phyloP scores from a whole-genome alignment of 2,329 filamentous ascomycete genomes.

The Epichloe scottii region DNA sequence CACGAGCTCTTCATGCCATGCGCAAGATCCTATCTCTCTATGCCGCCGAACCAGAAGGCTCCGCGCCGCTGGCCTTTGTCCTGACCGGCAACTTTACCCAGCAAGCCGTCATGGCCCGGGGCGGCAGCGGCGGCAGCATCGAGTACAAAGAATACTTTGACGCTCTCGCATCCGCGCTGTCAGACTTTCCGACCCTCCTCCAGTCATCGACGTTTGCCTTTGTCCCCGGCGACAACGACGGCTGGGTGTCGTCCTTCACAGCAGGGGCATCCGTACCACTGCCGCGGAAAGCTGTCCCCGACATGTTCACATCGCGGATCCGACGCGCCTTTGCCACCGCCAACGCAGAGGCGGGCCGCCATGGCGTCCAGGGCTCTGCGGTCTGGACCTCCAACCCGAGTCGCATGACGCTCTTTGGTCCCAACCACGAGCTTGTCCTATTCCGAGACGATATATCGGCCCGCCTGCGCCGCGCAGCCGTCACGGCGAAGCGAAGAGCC shows the following conservation, averaged over 20 bases:
- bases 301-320: slow-evolving; percentile 80
- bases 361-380: slow-evolving; percentile 37
- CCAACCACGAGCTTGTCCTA: slow-evolving; percentile 74
- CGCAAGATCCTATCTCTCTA: slow-evolving; percentile 68
- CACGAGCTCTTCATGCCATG: slow-evolving; percentile 68
- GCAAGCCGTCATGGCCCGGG: slow-evolving; percentile 52
- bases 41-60: slow-evolving; percentile 47
- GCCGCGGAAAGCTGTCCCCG: slow-evolving; percentile 62
- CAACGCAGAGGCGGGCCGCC: slow-evolving; percentile 53
- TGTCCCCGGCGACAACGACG: slow-evolving; percentile 91
- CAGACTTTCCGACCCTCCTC: slow-evolving; percentile 73
- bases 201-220: slow-evolving; percentile 77
- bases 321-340: slow-evolving; percentile 68
- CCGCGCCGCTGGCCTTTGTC: slow-evolving; percentile 66
- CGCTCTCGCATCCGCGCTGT: slow-evolving; percentile 65
- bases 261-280: slow-evolving; percentile 60
- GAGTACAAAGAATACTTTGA: slow-evolving; percentile 98
- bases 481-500: slow-evolving; percentile 48
- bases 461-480: slow-evolving; percentile 62
- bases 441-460: slow-evolving; percentile 79
- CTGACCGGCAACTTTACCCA: slow-evolving; percentile 74
- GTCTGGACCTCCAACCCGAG: slow-evolving; percentile 85
- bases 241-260: slow-evolving; percentile 82
- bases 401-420: slow-evolving; percentile 72
- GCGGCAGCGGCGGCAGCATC: slow-evolving; percentile 68